Evolutionary conservation across 345 rosid species (phyloP), one percentile per base, ranked within the genome.

Genomic region (Luvunga scandens): DNA sequence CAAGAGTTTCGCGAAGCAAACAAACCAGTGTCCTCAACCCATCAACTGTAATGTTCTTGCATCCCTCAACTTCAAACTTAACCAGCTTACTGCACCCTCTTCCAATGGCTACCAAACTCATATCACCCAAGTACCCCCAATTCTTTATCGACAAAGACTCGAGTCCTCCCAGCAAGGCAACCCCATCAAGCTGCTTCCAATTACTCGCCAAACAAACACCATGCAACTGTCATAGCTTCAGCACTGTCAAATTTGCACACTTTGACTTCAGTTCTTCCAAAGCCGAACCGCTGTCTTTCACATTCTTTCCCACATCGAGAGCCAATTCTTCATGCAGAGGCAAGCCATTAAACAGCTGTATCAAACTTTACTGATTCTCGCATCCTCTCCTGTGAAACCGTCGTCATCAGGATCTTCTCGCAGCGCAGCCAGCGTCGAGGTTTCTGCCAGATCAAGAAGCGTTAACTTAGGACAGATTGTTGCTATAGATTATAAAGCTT

Each of bases 371-470:
- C 88, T 87, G 22, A 96, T 83, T 28, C 86, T 83, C 0, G 98
- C 90, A 31, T 91, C 97, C 68, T 88, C 99, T 7, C 77, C 66
- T 0, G 85, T 60, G 14, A 69, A 87, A 12, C 88, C 85, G 7
- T 90, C 92, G 42, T 73, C 75, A 7, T 83, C 90, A 1, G 88
- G 86, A 82, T 88, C 80, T 3, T 71, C 86, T 75, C 95, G 77
- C 16, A 80, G 48, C 5, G 27, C 78, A 28, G 88, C 56, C 22
- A 92, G 53, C 6, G 92, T 81, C 7, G 87, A 74, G 1, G 87
- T 81, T 27, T 95, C 97, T 0, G 75, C 93, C 66, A 96, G 81
- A 73, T 92, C 93, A 19, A 94, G 90, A 72, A 89, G 73, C 63
- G 86, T 80, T 21, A 96, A 21, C 24, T 73, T 84, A 22, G 97